phyloP scores from a whole-genome alignment of 2,329 filamentous ascomycete genomes.

The Fusarium phyllophilum region DNA sequence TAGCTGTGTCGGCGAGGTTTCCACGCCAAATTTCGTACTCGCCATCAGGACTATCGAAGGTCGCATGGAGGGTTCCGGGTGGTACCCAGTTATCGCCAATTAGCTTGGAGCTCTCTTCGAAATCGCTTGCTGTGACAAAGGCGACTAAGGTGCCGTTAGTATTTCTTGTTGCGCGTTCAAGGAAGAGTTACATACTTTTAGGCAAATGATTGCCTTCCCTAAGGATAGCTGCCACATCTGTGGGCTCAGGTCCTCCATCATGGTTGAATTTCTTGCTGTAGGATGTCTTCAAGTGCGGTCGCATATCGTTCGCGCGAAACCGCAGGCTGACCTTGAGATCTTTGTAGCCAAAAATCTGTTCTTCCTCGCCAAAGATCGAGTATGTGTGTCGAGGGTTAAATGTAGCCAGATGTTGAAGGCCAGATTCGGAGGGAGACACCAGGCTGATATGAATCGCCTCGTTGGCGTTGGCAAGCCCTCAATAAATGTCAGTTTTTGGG shows the following conservation, averaged over 20 bases:
- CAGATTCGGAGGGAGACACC: constrained; percentile 59
- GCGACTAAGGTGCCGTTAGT: constrained; percentile 62
- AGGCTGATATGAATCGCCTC: constrained; percentile 72
- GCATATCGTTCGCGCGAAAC: constrained; percentile 76
- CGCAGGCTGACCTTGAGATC: constrained; percentile 79
- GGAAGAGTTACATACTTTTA: constrained; percentile 60
- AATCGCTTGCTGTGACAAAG: constrained; percentile 70
- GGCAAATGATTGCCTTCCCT: constrained; percentile 74
- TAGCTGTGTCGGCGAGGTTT: constrained; percentile 73
- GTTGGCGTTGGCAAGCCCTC: constrained; percentile 70
- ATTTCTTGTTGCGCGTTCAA: not conserved
- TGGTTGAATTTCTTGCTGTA: constrained; percentile 77
- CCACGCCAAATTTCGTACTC: constrained; percentile 88
- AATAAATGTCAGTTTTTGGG: constrained; percentile 29
- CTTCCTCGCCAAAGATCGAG: constrained; percentile 91
- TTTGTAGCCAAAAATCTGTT: constrained; percentile 91
- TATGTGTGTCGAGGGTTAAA: constrained; percentile 93
- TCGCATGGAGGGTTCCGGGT: constrained; percentile 77
- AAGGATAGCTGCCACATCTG: constrained; percentile 74
- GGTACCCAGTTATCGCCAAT: constrained; percentile 68
- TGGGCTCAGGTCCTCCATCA: constrained; percentile 73
- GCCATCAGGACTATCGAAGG: constrained; percentile 69
- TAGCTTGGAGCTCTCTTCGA: constrained; percentile 66
- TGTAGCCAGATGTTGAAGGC: constrained; percentile 67
- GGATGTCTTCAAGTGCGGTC: constrained; percentile 76